A percentile compares a stretch with the other conserved stretches of the same genome.
phyloP scores from a whole-genome alignment of 345 rosid genomes.

The Microthlaspi erraticum region DNA sequence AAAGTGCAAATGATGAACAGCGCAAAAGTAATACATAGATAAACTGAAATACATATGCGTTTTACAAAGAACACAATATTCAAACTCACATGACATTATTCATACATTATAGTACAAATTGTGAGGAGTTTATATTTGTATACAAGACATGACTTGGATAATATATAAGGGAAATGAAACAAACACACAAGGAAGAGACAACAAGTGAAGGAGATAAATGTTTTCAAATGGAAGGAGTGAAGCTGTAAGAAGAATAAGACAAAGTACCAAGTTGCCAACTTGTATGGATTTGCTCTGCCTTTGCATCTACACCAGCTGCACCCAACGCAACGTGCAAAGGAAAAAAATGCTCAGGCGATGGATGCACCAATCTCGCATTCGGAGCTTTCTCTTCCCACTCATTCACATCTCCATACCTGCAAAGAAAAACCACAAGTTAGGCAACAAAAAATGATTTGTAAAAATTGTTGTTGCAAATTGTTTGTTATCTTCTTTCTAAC shows the following conservation, averaged over 20 bases:
- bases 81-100: slow-evolving; percentile 11
- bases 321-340: slow-evolving; percentile 92
- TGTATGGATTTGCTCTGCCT: slow-evolving; percentile 73
- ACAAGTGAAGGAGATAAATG: slow-evolving; percentile 12
- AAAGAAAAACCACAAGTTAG: too few species aligned
- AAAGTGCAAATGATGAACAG: not conserved
- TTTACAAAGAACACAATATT: slow-evolving; percentile 1
- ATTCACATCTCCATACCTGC: slow-evolving; percentile 84
- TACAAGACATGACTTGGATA: not conserved
- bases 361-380: slow-evolving; percentile 76
- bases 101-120: not conserved
- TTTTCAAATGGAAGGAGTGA: slow-evolving; percentile 48
- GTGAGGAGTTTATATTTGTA: not conserved
- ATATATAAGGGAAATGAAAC: slow-evolving; percentile 1
- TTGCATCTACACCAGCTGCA: slow-evolving; percentile 71
- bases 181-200: slow-evolving; percentile 6
- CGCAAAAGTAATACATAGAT: not conserved
- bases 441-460: not conserved
- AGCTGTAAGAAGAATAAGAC: slow-evolving; percentile 84
- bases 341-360: slow-evolving; percentile 85
- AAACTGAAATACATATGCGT: not conserved
- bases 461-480: not conserved
- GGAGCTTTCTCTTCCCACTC: slow-evolving; percentile 72
- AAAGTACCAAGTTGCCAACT: slow-evolving; percentile 77
- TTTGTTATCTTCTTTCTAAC: slow-evolving; percentile 40